A percentile compares a stretch with the other conserved stretches of the same genome.
phyloP scores from a whole-genome alignment of 1,284 basidiomycete species.

The Fomitopsis palustris region DNA sequence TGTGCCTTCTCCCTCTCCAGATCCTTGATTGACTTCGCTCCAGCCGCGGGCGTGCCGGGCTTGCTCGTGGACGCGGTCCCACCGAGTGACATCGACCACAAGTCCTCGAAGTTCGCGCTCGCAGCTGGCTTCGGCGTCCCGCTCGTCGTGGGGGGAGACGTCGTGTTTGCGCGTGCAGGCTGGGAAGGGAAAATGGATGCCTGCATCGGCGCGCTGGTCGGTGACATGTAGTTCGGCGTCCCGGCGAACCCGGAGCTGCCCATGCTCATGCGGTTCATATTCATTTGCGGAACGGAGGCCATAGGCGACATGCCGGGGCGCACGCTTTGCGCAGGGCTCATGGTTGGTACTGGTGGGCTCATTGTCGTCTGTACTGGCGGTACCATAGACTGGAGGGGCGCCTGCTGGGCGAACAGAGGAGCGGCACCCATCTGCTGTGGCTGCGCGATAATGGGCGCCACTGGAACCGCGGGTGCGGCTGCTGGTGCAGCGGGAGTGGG shows the following conservation, averaged over 20 bases:
- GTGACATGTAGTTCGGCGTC: slow-evolving; percentile 22
- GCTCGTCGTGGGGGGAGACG: slow-evolving; percentile 17
- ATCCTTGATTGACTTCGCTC: slow-evolving; percentile 80
- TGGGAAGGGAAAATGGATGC: slow-evolving; percentile 18
- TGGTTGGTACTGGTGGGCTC: slow-evolving; percentile 1
- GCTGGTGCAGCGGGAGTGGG: slow-evolving; percentile 39
- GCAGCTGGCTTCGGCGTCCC: slow-evolving; percentile 26
- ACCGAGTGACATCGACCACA: slow-evolving; percentile 86
- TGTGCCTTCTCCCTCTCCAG: slow-evolving; percentile 83
- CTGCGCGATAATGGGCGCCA: slow-evolving; percentile 9
- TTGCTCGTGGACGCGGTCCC: slow-evolving; percentile 24
- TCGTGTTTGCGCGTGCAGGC: slow-evolving; percentile 15
- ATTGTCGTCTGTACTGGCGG: slow-evolving; percentile 13
- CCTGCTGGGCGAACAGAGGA: slow-evolving; percentile 14
- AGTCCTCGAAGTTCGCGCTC: slow-evolving; percentile 75
- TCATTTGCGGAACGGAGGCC: background rate
- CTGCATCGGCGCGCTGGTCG: slow-evolving; percentile 13
- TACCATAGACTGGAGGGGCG: slow-evolving; percentile 12
- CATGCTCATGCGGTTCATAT: slow-evolving; percentile 2
- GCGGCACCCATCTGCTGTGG: slow-evolving; percentile 13
- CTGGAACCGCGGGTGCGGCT: slow-evolving; percentile 29
- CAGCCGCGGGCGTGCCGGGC: slow-evolving; percentile 21
- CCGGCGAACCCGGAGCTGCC: slow-evolving; percentile 19
- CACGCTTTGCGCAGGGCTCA: background rate
- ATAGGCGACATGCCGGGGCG: background rate